Base-by-base conservation (phyloP, 2,329 filamentous ascomycete species). In the Alternaria postmessia region DNA sequence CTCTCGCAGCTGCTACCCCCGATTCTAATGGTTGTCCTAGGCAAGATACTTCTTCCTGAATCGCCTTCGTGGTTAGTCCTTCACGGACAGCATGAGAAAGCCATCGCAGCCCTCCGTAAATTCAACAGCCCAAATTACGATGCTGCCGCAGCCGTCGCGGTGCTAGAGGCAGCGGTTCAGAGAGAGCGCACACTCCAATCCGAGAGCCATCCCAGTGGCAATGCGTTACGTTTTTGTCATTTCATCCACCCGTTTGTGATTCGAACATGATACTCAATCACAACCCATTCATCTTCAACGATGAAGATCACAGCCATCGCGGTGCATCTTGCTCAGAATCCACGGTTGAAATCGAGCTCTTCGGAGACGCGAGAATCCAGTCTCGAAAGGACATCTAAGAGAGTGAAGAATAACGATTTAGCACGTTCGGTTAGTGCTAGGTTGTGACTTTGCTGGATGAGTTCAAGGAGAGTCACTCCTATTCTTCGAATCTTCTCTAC, bases 141-240 rank as follows among this genome's bases (percentile, higher is more conserved):
- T 36, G 12, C 12, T 36, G 2, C 12, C 1, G 12, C 32, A 0
- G 32, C 2, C 12, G 12, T 36, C 14, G 12, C 14, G 12, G 12
- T 7, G 14, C 14, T 14, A 36, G 12, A 36, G 5, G 32, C 32
- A 2, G 32, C 32, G 14, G 32, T 36, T 11, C 1, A 36, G 12
- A 7, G 14, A 12, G 32, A 36, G 32, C 32, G 6, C 32, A 16
- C 12, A 36, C 12, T 16, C 3, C 14, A 36, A 16, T 36, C 12
- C 5, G 32, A 36, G 0, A 36, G 9, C 28, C 11, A 30, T 30
- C 28, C 2, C 1, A 5, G 8, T 5, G 4, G 28, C 9, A 11
- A 30, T 4, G 8, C 8, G 3, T 2, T 26, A 0, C 24, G 0
- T 26, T 0, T 1, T 26, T 26, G 7, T 32, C 30, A 12, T 32